Evolutionary conservation across 225 moss, liverwort and hornwort species (phyloP), one percentile per base, ranked within the genome.

Genomic region (Marchantia paleacea): DNA sequence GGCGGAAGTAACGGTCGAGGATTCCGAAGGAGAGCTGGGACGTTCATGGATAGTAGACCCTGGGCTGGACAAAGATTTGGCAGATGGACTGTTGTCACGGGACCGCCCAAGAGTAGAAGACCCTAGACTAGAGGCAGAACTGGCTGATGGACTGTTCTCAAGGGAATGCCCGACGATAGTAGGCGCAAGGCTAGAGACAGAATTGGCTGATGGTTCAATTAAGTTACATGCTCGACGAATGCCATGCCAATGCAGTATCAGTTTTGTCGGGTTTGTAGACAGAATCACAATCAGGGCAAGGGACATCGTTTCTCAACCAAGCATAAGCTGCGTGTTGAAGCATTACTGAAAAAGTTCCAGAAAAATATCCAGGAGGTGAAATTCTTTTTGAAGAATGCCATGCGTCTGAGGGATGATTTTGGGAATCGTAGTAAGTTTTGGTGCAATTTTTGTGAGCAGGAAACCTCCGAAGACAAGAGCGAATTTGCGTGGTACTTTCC

Each of bases 371-470:
- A 89, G 84, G 91, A 89, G 25, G 75, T 91, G 15, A 89, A 87
- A 74, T 80, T 83, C 55, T 89, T 87, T 29, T 62, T 95, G 75
- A 88, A 89, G 81, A 94, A 90, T 63, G 90, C 70, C 57, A 58
- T 72, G 12, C 81, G 52, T 13, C 75, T 82, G 77, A 81, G 77
- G 15, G 75, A 71, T 20, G 63, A 70, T 10, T 83, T 62, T 29
- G 72, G 19, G 70, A 67, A 58, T 48, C 54, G 82, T 61, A 76
- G 64, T 61, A 91, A 90, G 73, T 92, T 92, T 61, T 99, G 97
- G 97, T 99, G 97, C 78, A 67, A 80, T 65, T 95, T 95, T 71
- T 99, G 97, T 74, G 93, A 93, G 80, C 86, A 89, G 75, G 97
- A 91, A 52, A 82, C 91, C 52, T 64, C 73, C 12, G 95, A 95